phyloP scores from a whole-genome alignment of 768 basidiomycete species.

The Auricularia cornea region DNA sequence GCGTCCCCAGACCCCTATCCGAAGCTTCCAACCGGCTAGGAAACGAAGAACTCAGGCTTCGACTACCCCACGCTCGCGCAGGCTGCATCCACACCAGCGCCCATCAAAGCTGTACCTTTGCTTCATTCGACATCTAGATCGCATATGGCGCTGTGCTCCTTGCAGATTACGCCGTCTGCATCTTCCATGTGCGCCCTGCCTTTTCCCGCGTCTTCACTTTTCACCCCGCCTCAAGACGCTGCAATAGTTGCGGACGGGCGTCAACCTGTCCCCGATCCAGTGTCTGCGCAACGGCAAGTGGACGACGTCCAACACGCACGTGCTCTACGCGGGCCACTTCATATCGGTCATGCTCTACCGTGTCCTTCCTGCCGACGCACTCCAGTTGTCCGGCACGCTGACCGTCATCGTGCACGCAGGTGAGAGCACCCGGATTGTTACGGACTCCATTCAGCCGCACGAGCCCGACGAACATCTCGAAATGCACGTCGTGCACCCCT shows the following conservation, averaged over 20 bases:
- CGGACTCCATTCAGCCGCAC: constrained; percentile 41
- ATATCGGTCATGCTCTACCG: constrained; percentile 74
- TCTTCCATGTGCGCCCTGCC: too few relatives aligned
- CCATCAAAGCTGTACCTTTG: too few relatives aligned
- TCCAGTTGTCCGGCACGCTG: constrained; percentile 87
- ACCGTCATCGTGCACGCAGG: constrained; percentile 99
- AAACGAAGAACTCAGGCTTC: too few relatives aligned
- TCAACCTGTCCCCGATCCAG: constrained; percentile 81
- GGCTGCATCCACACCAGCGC: too few relatives aligned
- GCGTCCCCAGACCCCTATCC: too few relatives aligned
- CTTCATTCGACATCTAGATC: too few relatives aligned
- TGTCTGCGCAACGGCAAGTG: constrained; percentile 76
- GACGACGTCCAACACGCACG: constrained; percentile 72
- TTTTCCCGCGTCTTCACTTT: too few relatives aligned
- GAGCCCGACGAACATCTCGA: background rate
- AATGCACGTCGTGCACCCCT: background rate
- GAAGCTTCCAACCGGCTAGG: too few relatives aligned
- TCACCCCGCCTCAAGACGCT: constrained; percentile 89
- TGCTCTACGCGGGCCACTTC: constrained; percentile 86
- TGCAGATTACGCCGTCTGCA: too few relatives aligned
- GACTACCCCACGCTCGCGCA: too few relatives aligned
- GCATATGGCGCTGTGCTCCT: too few relatives aligned
- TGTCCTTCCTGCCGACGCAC: constrained; percentile 84
- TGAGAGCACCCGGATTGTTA: constrained; percentile 93
- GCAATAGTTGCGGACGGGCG: constrained; percentile 93